Conservation (phyloP, 768 basidiomycete genomes). For the Cantharellus cinnabarinus region DNA sequence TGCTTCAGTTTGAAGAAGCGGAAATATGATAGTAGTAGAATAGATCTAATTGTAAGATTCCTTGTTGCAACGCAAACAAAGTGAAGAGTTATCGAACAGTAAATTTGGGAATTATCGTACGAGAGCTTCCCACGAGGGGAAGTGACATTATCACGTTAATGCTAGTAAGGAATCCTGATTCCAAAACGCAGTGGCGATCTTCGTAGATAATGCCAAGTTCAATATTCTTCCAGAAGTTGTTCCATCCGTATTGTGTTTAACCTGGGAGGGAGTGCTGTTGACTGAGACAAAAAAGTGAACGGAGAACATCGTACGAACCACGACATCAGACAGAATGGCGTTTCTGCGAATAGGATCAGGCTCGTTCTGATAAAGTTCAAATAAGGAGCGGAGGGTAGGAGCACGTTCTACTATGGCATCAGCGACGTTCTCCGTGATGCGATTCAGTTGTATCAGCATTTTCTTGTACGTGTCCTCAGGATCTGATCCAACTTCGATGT, state of each 20-base stretch:
- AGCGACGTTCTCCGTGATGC: slow-evolving; percentile 9
- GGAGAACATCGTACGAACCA: not conserved
- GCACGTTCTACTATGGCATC: slow-evolving; percentile 9
- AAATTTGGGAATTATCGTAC: not conserved
- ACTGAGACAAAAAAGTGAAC: not conserved
- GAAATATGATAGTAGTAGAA: no score
- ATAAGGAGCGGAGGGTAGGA: slow-evolving; percentile 9
- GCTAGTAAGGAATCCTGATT: not conserved
- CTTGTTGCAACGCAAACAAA: no score
- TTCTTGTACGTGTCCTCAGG: slow-evolving; percentile 11
- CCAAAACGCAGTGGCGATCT: not conserved
- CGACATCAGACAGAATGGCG: not conserved
- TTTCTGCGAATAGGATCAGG: not conserved
- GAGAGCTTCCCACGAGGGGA: slow-evolving; percentile 12
- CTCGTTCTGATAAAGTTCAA: slow-evolving; percentile 8
- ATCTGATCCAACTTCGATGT: slow-evolving; percentile 7
- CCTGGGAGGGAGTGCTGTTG: not conserved
- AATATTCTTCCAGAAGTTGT: not conserved
- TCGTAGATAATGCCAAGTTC: not conserved
- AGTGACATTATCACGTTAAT: slow-evolving; percentile 28
- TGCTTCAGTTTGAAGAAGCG: no score
- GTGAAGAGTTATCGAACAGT: no score
- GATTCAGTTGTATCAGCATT: slow-evolving; percentile 10
- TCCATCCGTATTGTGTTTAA: not conserved
- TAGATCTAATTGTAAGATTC: no score